Evolutionary conservation across 2,329 filamentous ascomycete genomes (phyloP), one percentile per base, ranked within the genome.

Genomic region (Epichloe brachyelytri): DNA sequence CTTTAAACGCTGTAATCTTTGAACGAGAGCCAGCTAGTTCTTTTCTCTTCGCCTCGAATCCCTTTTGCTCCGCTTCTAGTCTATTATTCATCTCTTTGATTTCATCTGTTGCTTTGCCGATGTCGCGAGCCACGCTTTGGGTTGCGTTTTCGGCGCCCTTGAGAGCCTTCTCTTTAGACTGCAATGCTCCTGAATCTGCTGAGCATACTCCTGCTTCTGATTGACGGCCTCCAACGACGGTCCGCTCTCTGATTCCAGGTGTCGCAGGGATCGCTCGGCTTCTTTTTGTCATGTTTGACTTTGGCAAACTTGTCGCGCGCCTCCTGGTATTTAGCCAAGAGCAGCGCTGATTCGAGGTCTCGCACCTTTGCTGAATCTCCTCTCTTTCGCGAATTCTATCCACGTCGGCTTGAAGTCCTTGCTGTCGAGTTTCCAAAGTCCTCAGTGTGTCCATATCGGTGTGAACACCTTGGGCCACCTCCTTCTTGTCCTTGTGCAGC

Each of bases 381-480:
- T 84, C 79, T 52, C 89, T 80, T 64, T 97, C 85, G 46, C 80
- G 79, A 60, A 93, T 77, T 56, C 87, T 82, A 59, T 94, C 84
- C 22, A 97, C 89, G 60, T 96, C 90, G 10, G 79, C 82, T 60
- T 86, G 80, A 43, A 94, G 79, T 47, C 80, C 77, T 54, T 78
- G 72, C 56, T 97, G 91, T 30, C 88, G 81, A 40, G 71, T 76
- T 62, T 95, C 82, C 45, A 91, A 71, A 50, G 77, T 80, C 48
- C 73, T 73, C 7, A 97, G 69, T 26, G 76, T 72, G 45, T 86
- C 84, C 37, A 72, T 68, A 50, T 86, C 78, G 3, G 69, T 71
- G 17, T 79, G 74, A 34, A 80, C 75, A 49, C 79, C 72, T 17
- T 73, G 66, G 57, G 84, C 75, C 1, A 84, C 59, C 20, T 74